Evolutionary conservation across 108 stramenopile species (phyloP).

Genomic region (Parietichytrium sp.): DNA sequence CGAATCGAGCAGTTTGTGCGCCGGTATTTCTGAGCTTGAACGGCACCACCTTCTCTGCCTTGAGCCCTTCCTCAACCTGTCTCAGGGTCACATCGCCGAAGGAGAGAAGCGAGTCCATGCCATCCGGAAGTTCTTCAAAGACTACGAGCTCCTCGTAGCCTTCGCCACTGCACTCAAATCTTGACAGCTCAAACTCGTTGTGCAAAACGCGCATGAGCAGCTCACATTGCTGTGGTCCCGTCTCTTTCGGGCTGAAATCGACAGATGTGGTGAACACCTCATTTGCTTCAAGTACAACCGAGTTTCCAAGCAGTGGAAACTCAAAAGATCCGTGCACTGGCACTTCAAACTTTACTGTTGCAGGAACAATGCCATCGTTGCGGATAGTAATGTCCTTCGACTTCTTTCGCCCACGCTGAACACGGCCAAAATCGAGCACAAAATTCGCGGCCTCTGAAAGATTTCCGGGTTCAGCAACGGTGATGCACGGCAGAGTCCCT

Average conservation of each 20-base stretch:
- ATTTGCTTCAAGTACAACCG: conserved; percentile 24
- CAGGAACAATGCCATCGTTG: conserved; percentile 63
- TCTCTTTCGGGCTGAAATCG: conserved; percentile 30
- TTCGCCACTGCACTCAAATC: conserved; percentile 39
- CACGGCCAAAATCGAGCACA: conserved; percentile 52
- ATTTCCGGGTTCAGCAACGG: conserved; percentile 52
- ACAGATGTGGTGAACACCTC: not conserved
- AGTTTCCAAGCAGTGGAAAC: conserved; percentile 17
- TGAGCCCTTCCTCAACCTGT: not conserved
- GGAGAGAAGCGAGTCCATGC: conserved; percentile 42
- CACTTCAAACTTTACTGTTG: conserved; percentile 60
- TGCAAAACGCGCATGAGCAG: conserved; percentile 56
- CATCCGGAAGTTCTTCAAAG: conserved; percentile 52
- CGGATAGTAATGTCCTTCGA: conserved; percentile 46
- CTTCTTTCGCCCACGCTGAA: conserved; percentile 35
- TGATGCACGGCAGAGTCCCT: conserved; percentile 63
- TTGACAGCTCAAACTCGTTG: conserved; percentile 56
- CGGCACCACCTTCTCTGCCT: conserved; percentile 32
- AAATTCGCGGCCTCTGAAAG: conserved; percentile 44
- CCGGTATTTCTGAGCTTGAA: conserved; percentile 47
- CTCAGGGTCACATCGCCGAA: conserved; percentile 52
- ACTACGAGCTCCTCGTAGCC: conserved; percentile 48
- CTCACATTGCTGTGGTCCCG: not conserved
- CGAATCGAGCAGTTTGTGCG: not conserved
- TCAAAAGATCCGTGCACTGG: not conserved